Percentiles rank a stretch among this genome's conserved stretches.
Evolutionary conservation across 345 rosid genomes (phyloP).

Genomic region (Murraya koenigii): DNA sequence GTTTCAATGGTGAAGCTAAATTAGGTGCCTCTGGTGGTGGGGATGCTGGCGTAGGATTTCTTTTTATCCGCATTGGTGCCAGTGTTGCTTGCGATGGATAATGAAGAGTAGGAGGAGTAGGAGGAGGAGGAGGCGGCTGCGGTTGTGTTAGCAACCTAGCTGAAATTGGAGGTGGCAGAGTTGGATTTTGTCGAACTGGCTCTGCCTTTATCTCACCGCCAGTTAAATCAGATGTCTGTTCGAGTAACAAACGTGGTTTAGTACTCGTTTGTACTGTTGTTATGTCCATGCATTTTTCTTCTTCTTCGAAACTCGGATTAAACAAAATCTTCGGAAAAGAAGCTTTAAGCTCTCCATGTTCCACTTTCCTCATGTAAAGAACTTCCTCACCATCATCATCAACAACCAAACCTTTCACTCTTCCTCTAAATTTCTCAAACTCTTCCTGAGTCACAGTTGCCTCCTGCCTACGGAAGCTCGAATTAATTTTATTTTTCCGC

Average conservation of each 20-base stretch:
- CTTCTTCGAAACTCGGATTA: slow-evolving; percentile 41
- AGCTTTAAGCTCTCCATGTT: slow-evolving; percentile 23
- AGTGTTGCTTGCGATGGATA: background rate
- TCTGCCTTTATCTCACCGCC: background rate
- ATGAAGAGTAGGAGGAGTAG: background rate
- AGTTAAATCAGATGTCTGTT: slow-evolving; percentile 7
- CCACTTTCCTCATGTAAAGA: slow-evolving; percentile 46
- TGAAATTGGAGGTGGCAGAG: slow-evolving; percentile 10
- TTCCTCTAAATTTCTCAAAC: slow-evolving; percentile 27
- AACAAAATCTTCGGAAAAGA: slow-evolving; percentile 31
- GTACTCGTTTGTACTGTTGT: background rate
- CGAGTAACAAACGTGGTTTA: background rate
- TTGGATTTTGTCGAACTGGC: background rate
- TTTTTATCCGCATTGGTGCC: slow-evolving; percentile 1
- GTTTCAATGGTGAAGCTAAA: slow-evolving; percentile 20
- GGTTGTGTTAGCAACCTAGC: slow-evolving; percentile 1
- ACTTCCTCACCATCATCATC: slow-evolving; percentile 54
- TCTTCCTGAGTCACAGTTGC: slow-evolving; percentile 29
- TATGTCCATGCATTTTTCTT: slow-evolving; percentile 27
- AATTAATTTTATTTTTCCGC: slow-evolving; percentile 6
- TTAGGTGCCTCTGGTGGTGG: slow-evolving; percentile 22
- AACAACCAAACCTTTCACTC: slow-evolving; percentile 44
- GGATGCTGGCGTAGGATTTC: slow-evolving; percentile 7
- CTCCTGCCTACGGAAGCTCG: slow-evolving; percentile 36
- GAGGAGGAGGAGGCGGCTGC: slow-evolving; percentile 24